Evolutionary conservation across 345 rosid genomes (phyloP).

Genomic region (Arabidopsis arenosa): DNA sequence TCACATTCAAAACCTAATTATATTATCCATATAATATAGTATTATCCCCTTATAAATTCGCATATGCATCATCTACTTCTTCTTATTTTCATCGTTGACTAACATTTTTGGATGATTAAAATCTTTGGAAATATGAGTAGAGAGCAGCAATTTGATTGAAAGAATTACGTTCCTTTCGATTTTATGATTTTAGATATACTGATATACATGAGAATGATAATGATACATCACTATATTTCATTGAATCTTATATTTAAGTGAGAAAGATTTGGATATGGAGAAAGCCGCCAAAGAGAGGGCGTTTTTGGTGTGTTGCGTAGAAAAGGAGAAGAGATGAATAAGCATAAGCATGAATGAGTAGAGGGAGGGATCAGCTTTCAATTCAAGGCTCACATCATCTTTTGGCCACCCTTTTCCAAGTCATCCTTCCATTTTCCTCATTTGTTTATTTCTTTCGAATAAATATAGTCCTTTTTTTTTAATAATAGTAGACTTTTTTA

Average conservation of each 20-base stretch:
- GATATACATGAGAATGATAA: background rate
- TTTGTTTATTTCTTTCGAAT: background rate
- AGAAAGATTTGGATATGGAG: conserved; percentile 19
- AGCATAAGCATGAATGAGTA: background rate
- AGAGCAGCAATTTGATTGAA: background rate
- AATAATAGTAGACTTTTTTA: too few relatives aligned
- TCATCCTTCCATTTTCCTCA: conserved; percentile 34
- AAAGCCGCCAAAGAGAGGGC: conserved; percentile 37
- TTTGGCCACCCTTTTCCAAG: conserved; percentile 15
- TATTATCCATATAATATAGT: background rate
- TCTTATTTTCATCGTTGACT: conserved; percentile 9
- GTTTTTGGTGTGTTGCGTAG: conserved; percentile 28
- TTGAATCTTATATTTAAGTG: background rate
- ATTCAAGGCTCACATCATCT: conserved; percentile 30
- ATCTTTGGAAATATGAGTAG: background rate
- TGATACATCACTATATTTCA: background rate
- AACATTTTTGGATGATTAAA: conserved; percentile 5
- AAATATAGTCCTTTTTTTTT: too few relatives aligned
- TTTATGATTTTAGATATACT: background rate
- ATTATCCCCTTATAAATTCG: background rate
- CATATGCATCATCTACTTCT: conserved; percentile 5
- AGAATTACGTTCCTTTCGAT: background rate
- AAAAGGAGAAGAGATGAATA: conserved; percentile 20
- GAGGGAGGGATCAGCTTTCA: conserved; percentile 12
- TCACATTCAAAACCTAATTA: conserved; percentile 36